Evolutionary conservation across 2,329 filamentous ascomycete species (phyloP).

Genomic region (Penicillium thymicola): DNA sequence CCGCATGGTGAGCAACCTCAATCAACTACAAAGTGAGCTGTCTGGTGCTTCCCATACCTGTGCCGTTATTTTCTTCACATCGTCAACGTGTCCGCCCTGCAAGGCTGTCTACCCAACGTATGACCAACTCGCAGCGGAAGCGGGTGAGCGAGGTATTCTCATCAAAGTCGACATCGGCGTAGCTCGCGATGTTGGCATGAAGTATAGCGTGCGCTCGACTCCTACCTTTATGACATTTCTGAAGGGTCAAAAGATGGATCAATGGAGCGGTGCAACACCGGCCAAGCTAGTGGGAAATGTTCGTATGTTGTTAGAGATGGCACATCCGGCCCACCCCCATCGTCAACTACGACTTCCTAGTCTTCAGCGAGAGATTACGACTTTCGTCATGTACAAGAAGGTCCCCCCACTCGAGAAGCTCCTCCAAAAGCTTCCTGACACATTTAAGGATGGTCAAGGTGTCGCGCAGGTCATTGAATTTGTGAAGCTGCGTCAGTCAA

Average conservation of each 20-base stretch:
- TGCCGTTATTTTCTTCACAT: slow-evolving; percentile 89
- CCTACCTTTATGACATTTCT: slow-evolving; percentile 88
- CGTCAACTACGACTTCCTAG: slow-evolving; percentile 66
- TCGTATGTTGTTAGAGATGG: slow-evolving; percentile 69
- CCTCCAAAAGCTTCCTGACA: slow-evolving; percentile 68
- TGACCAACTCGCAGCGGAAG: slow-evolving; percentile 72
- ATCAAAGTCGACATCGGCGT: slow-evolving; percentile 79
- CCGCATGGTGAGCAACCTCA: slow-evolving; percentile 57
- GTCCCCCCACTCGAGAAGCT: slow-evolving; percentile 80
- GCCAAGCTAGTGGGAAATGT: slow-evolving; percentile 67
- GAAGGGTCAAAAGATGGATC: slow-evolving; percentile 69
- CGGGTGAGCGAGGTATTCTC: slow-evolving; percentile 64
- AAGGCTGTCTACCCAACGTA: slow-evolving; percentile 78
- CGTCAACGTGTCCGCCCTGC: slow-evolving; percentile 79
- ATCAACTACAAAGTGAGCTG: slow-evolving; percentile 61
- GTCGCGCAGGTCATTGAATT: slow-evolving; percentile 67
- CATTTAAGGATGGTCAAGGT: slow-evolving; percentile 54
- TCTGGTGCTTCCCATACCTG: slow-evolving; percentile 61
- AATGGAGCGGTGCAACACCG: slow-evolving; percentile 76
- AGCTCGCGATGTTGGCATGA: slow-evolving; percentile 61
- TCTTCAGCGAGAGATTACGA: slow-evolving; percentile 61
- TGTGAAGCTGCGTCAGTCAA: slow-evolving; percentile 55
- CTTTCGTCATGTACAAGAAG: slow-evolving; percentile 73
- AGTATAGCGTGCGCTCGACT: slow-evolving; percentile 69
- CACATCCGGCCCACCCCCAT: slow-evolving; percentile 73